Evolutionary conservation across 1,139 yeast genomes (phyloP).

Genomic region (Suhomyces atakaporum): DNA sequence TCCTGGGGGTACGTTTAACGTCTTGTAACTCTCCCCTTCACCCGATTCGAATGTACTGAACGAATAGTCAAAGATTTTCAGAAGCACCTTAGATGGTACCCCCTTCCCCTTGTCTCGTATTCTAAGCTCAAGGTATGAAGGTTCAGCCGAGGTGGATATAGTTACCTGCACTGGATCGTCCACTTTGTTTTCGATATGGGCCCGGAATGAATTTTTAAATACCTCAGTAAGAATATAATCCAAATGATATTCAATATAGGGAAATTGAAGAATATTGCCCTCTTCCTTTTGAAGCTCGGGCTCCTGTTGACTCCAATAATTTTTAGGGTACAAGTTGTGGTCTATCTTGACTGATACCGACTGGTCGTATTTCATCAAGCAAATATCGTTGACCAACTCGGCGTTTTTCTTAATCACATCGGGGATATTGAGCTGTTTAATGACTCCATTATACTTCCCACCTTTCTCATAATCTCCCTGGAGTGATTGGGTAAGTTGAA

Average conservation of each 20-base stretch:
- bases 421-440: slow-evolving; percentile 63
- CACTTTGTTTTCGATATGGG: slow-evolving; percentile 71
- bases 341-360: slow-evolving; percentile 63
- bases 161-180: slow-evolving; percentile 67
- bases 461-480: slow-evolving; percentile 26
- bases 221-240: slow-evolving; percentile 86
- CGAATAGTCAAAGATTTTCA: slow-evolving; percentile 79
- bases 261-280: slow-evolving; percentile 42
- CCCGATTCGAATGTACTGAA: slow-evolving; percentile 71
- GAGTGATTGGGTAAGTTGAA: slow-evolving; percentile 34
- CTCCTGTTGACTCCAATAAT: slow-evolving; percentile 38
- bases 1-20: slow-evolving; percentile 73
- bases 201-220: slow-evolving; percentile 83
- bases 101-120: slow-evolving; percentile 91
- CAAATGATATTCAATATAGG: slow-evolving; percentile 83
- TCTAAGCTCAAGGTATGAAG: slow-evolving; percentile 57
- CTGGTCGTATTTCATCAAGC: slow-evolving; percentile 78
- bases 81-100: slow-evolving; percentile 63
- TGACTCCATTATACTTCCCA: slow-evolving; percentile 65
- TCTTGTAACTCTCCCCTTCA: slow-evolving; percentile 59
- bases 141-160: slow-evolving; percentile 54
- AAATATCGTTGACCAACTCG: slow-evolving; percentile 78
- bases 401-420: slow-evolving; percentile 63
- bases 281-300: slow-evolving; percentile 26
- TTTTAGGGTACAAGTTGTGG: slow-evolving; percentile 34